Evolutionary conservation across 139 green algal genomes (phyloP), one percentile per base, ranked within the genome.

Genomic region (Asterochloris erici): DNA sequence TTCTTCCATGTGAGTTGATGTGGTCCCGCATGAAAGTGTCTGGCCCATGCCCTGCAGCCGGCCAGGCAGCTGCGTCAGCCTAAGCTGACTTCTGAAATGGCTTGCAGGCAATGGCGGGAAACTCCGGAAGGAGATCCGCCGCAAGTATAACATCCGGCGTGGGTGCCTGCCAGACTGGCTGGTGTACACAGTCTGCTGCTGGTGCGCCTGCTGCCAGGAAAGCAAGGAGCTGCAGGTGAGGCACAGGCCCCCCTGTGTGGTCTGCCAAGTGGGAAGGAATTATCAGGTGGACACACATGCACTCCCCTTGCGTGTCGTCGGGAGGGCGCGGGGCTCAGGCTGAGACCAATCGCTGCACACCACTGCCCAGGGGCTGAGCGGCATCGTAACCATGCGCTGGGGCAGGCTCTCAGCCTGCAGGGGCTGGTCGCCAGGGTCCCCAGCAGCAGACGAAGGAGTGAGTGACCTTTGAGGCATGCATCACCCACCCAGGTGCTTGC

Each of bases 141-240:
- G 68, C 76, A 80, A 80, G 13, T 80, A 80, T n/a, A 38, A 80
- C 76, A 80, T 80, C 24, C 23, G 24, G 24, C 76, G 23, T 0
- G 76, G 76, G 1, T 29, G 24, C 2, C 47, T 80, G 19, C 76
- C 76, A 54, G 76, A 80, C 23, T 80, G 76, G 76, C 68, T 80
- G 76, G 76, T 80, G 60, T 62, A 80, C 60, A 80, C 76, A 12
- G 68, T 80, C 60, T 80, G 76, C 76, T 80, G 76, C 19, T 21
- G 21, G 11, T 80, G 76, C 60, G 76, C 60, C 60, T 80, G 76
- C 60, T 80, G 76, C 24, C 76, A 80, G 61, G 76, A 80, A 68
- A 62, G 60, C 21, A 80, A 80, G 60, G 76, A 80, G 12, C 68
- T 80, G 76, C 47, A 80, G 76, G 76, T 80, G 66, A 24, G 19